These are phyloP conservation scores for Arctostaphylos glauca DNA, from an alignment of 148 eudicot genomes.

Conservation along the genomic window DNA sequence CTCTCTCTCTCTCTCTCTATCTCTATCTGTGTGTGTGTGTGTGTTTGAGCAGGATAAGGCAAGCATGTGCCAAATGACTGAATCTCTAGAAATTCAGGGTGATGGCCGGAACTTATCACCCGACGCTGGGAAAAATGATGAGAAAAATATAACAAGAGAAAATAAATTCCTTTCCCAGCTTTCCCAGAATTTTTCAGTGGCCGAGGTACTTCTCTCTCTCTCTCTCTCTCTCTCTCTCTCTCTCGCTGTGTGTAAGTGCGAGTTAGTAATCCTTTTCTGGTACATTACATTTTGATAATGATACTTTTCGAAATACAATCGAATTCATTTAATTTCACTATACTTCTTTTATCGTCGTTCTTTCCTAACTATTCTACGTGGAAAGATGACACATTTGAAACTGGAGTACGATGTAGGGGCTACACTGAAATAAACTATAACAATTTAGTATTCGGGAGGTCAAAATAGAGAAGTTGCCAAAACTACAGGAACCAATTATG, in stretches of 20 bases:
- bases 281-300: background rate
- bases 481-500: no score
- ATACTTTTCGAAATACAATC: background rate
- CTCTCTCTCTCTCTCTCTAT: background rate
- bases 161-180: background rate
- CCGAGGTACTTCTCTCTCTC: conserved; percentile 6
- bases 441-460: no score
- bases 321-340: no score
- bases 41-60: background rate
- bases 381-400: no score
- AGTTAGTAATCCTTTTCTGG: background rate
- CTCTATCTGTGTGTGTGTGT: background rate
- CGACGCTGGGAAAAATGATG: background rate
- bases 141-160: background rate
- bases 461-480: no score
- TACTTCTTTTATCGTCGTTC: no score
- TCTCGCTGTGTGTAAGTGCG: no score
- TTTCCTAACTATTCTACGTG: no score
- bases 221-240: background rate
- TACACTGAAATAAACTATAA: no score
- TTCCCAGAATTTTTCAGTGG: background rate
- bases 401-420: no score
- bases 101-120: background rate
- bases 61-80: background rate
- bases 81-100: background rate